Conservation (phyloP, 352 stramenopile species). For the Pythium chondricola region DNA sequence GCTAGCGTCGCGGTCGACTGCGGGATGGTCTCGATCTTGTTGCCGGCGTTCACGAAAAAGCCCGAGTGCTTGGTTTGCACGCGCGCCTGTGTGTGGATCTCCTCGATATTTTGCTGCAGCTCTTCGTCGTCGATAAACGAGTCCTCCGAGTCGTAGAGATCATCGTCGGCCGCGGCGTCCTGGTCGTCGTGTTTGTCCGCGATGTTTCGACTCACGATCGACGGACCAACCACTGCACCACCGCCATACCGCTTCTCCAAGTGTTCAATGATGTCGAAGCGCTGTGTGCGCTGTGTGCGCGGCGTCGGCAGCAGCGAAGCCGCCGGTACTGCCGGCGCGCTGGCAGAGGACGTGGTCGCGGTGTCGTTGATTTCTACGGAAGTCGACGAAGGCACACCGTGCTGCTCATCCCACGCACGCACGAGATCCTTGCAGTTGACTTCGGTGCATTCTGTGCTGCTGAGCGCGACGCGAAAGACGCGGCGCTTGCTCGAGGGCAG, state of each 20-base stretch:
- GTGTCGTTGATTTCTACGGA: not conserved
- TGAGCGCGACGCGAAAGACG: constrained; percentile 51
- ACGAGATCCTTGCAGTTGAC: constrained; percentile 73
- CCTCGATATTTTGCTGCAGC: constrained; percentile 82
- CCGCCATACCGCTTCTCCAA: constrained; percentile 81
- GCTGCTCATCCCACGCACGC: constrained; percentile 14
- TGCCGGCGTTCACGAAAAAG: constrained; percentile 85
- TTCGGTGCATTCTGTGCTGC: constrained; percentile 35
- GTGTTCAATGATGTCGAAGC: constrained; percentile 85
- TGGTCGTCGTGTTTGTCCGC: constrained; percentile 12
- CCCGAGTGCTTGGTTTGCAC: constrained; percentile 83
- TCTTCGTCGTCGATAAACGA: constrained; percentile 85
- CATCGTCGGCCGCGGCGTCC: constrained; percentile 37
- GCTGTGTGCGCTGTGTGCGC: constrained; percentile 38
- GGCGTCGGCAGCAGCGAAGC: constrained; percentile 11
- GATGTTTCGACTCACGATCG: constrained; percentile 7
- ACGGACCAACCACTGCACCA: constrained; percentile 49
- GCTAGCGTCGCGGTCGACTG: constrained; percentile 14
- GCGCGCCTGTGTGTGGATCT: constrained; percentile 57
- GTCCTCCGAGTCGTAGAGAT: constrained; percentile 86
- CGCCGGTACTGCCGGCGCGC: not conserved
- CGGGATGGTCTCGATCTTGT: constrained; percentile 78
- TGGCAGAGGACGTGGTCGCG: not conserved
- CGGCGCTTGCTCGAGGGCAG: constrained; percentile 6
- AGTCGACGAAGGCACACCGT: not conserved